These are phyloP conservation scores for Raphanus raphanistrum DNA, from an alignment of 345 rosid genomes.

Conservation along the genomic window DNA sequence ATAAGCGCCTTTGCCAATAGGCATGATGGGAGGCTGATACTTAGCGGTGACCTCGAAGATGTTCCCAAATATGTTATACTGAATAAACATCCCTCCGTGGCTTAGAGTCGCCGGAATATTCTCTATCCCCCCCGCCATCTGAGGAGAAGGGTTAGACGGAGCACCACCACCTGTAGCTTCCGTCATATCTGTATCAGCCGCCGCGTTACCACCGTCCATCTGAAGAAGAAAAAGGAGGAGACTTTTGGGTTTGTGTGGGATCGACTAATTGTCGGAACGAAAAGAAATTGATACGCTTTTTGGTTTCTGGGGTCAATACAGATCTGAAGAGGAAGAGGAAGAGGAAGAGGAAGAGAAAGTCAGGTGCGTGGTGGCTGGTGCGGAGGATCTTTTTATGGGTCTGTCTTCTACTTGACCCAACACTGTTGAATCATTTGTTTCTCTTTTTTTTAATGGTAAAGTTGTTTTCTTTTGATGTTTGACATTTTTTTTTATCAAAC, in stretches of 20 bases:
- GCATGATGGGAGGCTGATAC: slow-evolving; percentile 97
- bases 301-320: slow-evolving; percentile 22
- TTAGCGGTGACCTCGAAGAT: slow-evolving; percentile 96
- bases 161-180: slow-evolving; percentile 48
- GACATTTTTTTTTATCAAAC: not conserved
- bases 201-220: slow-evolving; percentile 56
- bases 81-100: slow-evolving; percentile 96
- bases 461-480: not conserved
- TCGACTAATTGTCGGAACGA: not conserved
- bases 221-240: not conserved
- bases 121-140: slow-evolving; percentile 57
- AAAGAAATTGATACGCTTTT: slow-evolving; percentile 10
- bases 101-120: slow-evolving; percentile 81
- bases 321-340: slow-evolving; percentile 31
- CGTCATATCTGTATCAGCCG: slow-evolving; percentile 78
- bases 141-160: slow-evolving; percentile 38
- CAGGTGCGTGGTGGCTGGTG: slow-evolving; percentile 14
- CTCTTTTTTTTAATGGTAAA: not conserved
- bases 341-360: not conserved
- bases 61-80: slow-evolving; percentile 93
- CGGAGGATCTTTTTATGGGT: slow-evolving; percentile 4
- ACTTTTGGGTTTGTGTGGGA: not conserved
- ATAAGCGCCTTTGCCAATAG: slow-evolving; percentile 98
- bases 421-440: not conserved
- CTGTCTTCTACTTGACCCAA: slow-evolving; percentile 29